Base-by-base conservation (phyloP, 1,139 yeast genomes). In the Eremothecium sinecaudum region DNA sequence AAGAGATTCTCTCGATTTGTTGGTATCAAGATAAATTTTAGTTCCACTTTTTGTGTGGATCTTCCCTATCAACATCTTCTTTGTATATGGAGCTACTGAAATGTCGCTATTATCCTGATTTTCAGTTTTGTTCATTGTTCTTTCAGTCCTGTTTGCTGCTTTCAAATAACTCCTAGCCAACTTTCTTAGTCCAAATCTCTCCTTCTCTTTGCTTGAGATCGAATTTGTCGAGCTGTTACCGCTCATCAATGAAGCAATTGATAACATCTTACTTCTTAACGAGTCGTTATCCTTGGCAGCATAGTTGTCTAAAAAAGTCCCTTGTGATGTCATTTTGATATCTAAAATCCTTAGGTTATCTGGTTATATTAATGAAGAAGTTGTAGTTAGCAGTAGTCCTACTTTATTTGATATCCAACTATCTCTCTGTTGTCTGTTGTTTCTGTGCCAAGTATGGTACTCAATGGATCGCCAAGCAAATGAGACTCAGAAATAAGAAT, bases 111-210 rank as follows among this genome's bases (percentile, higher is more conserved):
- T 27, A 14, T 27, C 30, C 30, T 27, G 30, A 21, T 27, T 27
- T 7, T 27, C 30, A 9, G 30, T 17, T 21, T 27, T 27, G 13
- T 21, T 18, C n/a, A 18, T 14, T 19, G 24, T 18, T 16, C 24
- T 30, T 18, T 25, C 27, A 14, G 30, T 18, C 30, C 30, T 27
- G 21, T 27, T 27, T 4, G 15, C 34, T 10, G 35, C 33, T 23
- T 37, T 26, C 5, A 53, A 33, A 27, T 50, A 50, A n/a, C 38
- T 35, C 35, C 35, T 47, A 3, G 58, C 56, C 27, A 52, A 39
- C 31, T 46, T 42, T 31, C 57, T 44, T 25, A 53, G 45, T 1
- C 59, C 57, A 37, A 51, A 43, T 10, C 48, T 20, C 18, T 48
- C 51, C 24, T 41, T 42, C 24, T 37, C 35, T 17, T 24, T 22